Evolutionary conservation across 2,329 filamentous ascomycete species (phyloP), one percentile per base, ranked within the genome.

Genomic region (Aspergillus sp.): DNA sequence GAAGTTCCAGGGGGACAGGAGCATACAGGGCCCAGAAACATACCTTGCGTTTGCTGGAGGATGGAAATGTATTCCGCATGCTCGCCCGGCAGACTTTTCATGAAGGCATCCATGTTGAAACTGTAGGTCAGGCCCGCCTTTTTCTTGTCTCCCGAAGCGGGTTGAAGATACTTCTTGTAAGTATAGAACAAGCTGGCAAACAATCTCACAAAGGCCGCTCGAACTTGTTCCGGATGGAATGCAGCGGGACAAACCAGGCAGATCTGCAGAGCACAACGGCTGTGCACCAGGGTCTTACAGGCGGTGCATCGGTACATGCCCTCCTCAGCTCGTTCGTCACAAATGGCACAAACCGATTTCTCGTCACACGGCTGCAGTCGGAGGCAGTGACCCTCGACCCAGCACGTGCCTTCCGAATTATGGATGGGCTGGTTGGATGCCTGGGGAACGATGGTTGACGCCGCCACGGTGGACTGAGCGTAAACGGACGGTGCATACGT

Each of bases 171-270:
- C 65, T 85, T 84, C 57, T 87, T 84, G 69, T 90, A 90, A 0
- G 87, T 90, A 73, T 89, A 89, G 63, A 90, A 81, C 58, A 90
- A 76, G 66, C 86, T 88, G 32, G 87, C 87, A 66, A 90, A 89
- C 73, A 86, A 89, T 67, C 87, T 81, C 32, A 88, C 86, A 68
- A 90, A 90, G 0, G 87, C 87, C 16, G 87, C 87, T 18, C 86
- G 84, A 47, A 90, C 80, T 71, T 89, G 87, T 63, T 89, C 86
- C 7, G 86, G 81, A 61, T 86, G 82, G 77, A 90, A 90, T 2
- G 86, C 86, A 14, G 82, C 81, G n/a, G 87, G 84, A 69, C 87
- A 90, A 14, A 87, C 84, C n/a, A 89, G 72, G 63, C 82, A 85
- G 49, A 89, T 83, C 58, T 83, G 78, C n/a, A 78, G 75, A 2